Conservation (phyloP, 768 basidiomycete species). For the Cystobasidiopsis lactophilus region DNA sequence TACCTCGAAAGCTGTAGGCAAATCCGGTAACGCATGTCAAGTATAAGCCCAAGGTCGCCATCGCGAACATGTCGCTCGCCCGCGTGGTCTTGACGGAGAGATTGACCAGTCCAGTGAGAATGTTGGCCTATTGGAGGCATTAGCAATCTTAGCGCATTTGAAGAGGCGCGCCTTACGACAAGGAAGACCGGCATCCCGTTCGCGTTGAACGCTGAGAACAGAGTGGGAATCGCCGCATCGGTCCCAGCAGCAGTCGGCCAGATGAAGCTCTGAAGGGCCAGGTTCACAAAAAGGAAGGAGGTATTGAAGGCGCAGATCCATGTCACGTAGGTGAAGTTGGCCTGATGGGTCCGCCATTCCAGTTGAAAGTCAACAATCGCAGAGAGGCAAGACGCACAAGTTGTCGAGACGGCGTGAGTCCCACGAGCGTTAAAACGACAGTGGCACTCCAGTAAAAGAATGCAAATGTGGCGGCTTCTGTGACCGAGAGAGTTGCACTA, state of each 20-base stretch:
- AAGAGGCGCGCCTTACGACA: constrained; percentile 33
- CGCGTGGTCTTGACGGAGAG: constrained; percentile 64
- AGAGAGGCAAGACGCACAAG: too few relatives aligned
- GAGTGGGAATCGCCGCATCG: constrained; percentile 18
- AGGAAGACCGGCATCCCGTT: constrained; percentile 65
- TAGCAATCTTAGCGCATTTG: neutral
- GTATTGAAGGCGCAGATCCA: constrained; percentile 82
- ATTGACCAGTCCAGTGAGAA: constrained; percentile 67
- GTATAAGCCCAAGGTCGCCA: constrained; percentile 44
- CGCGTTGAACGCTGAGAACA: constrained; percentile 62
- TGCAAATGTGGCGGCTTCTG: too few relatives aligned
- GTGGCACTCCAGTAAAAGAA: neutral
- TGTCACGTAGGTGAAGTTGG: constrained; percentile 65
- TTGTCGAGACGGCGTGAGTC: too few relatives aligned
- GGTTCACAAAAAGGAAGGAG: constrained; percentile 54
- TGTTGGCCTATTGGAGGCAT: constrained; percentile 44
- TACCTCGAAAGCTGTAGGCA: too few relatives aligned
- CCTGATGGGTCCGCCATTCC: constrained; percentile 37
- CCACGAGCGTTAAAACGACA: too few relatives aligned
- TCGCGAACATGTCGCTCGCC: constrained; percentile 33
- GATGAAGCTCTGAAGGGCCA: too few relatives aligned
- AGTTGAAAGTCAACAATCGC: too few relatives aligned
- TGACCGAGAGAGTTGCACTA: too few relatives aligned
- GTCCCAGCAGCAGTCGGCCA: constrained; percentile 23
- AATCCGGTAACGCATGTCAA: constrained; percentile 33